Percentiles rank a stretch among this genome's conserved stretches.
These are phyloP conservation scores for Chalciporus piperatus DNA, from an alignment of 768 basidiomycete species.

Conservation along the genomic window DNA sequence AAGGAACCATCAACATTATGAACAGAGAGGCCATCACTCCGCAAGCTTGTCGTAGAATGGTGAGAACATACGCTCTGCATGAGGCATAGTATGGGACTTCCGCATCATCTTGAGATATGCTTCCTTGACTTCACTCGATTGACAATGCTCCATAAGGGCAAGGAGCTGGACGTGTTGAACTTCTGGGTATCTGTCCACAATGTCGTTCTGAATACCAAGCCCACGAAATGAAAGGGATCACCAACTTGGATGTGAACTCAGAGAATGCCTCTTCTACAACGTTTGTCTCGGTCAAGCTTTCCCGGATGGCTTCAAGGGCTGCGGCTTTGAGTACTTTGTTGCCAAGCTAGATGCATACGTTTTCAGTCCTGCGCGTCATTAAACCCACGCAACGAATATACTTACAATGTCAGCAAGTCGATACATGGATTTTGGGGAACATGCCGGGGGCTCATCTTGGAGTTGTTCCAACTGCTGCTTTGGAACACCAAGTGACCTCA, in stretches of 20 bases:
- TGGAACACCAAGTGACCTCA: constrained; percentile 11
- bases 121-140: constrained; percentile 13
- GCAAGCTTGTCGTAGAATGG: constrained; percentile 16
- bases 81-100: constrained; percentile 2
- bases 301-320: constrained; percentile 18
- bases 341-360: constrained; percentile 4
- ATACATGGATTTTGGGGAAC: constrained; percentile 39
- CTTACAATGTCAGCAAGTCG: constrained; percentile 32
- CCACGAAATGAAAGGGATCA: not conserved
- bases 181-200: constrained; percentile 12
- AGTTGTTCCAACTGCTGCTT: not conserved
- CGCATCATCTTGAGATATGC: constrained; percentile 10
- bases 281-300: constrained; percentile 16
- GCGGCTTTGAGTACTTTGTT: constrained; percentile 16
- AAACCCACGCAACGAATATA: not conserved
- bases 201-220: not conserved
- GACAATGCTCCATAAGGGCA: constrained; percentile 7
- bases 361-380: not conserved
- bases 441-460: constrained; percentile 11
- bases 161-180: constrained; percentile 18
- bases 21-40: not conserved
- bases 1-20: not conserved
- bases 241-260: constrained; percentile 24
- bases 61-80: constrained; percentile 11
- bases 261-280: constrained; percentile 27